phyloP scores from a whole-genome alignment of 2,329 filamentous ascomycete genomes.

The Trichoderma asperellum region DNA sequence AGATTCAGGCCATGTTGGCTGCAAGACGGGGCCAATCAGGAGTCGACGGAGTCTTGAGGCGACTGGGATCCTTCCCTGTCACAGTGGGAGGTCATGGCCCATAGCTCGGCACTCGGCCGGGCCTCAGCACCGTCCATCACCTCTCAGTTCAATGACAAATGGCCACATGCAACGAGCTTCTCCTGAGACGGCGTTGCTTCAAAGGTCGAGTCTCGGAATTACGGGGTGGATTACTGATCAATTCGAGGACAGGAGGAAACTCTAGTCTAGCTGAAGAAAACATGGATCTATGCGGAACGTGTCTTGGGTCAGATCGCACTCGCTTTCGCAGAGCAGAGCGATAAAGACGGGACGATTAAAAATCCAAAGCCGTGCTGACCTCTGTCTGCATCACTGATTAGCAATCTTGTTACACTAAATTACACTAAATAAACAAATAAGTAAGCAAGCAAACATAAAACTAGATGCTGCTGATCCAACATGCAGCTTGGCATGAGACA shows the following conservation, averaged over 20 bases:
- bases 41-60: background rate
- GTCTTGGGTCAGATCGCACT: background rate
- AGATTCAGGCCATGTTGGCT: background rate
- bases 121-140: conserved; percentile 6
- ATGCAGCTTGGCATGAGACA: background rate
- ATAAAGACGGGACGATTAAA: background rate
- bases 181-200: background rate
- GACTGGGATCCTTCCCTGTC: background rate
- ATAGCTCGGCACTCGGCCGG: conserved; percentile 1
- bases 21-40: background rate
- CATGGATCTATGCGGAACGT: background rate
- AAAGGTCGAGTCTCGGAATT: background rate
- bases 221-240: background rate
- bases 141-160: background rate
- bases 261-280: background rate
- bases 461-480: background rate
- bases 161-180: background rate
- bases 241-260: background rate
- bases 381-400: background rate
- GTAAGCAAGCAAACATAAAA: background rate
- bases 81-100: background rate
- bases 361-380: background rate
- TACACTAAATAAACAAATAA: background rate
- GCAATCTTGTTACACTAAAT: background rate
- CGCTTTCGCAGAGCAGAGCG: background rate